phyloP scores from a whole-genome alignment of 257 asterid genomes.

The Solanum clarkiae region DNA sequence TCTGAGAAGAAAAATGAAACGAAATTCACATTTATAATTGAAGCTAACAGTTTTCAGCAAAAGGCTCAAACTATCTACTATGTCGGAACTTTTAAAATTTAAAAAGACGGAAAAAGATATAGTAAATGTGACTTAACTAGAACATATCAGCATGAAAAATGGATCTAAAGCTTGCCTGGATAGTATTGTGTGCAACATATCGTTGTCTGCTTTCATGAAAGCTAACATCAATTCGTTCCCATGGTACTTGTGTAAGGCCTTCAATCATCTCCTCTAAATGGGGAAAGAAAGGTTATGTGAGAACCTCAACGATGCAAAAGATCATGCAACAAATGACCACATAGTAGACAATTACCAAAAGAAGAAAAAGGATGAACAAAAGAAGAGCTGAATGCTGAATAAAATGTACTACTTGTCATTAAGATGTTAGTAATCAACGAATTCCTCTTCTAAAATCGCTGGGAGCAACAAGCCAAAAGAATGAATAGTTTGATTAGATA shows the following conservation, averaged over 20 bases:
- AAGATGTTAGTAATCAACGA: neutral
- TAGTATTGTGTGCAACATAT: constrained; percentile 76
- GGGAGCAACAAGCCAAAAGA: neutral
- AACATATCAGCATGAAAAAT: neutral
- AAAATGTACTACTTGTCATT: neutral
- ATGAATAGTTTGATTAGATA: neutral
- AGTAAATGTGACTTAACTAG: neutral
- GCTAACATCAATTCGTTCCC: constrained; percentile 95
- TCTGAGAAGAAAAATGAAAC: neutral
- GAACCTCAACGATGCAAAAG: neutral
- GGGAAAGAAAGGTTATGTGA: constrained; percentile 7
- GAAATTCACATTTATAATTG: neutral
- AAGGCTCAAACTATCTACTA: neutral
- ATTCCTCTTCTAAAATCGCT: neutral
- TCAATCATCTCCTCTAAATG: constrained; percentile 76
- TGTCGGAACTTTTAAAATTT: neutral
- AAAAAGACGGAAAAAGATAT: neutral
- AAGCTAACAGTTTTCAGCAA: neutral
- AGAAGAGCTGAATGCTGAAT: neutral
- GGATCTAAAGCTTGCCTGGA: constrained; percentile 38
- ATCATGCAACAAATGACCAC: neutral
- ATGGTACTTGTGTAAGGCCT: constrained; percentile 73
- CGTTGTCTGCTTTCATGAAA: constrained; percentile 74
- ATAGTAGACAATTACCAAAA: neutral
- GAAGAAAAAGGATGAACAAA: neutral